phyloP scores from a whole-genome alignment of 176 grass and related monocot genomes.

The Phoenix dactylifera region DNA sequence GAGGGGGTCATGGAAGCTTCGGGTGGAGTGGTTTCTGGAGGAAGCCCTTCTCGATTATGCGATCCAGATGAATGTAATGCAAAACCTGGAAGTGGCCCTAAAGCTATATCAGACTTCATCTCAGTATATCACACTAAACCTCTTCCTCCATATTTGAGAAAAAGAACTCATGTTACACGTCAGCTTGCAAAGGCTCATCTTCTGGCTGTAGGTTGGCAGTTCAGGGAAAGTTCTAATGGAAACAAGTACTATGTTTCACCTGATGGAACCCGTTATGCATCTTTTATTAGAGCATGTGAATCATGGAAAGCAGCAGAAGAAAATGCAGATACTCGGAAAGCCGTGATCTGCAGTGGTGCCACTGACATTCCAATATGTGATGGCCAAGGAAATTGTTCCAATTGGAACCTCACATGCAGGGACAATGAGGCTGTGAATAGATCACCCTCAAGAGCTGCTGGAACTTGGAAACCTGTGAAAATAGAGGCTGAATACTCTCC shows the following conservation, averaged over 20 bases:
- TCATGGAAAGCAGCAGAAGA: constrained; percentile 8
- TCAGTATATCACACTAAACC: constrained; percentile 16
- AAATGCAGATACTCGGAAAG: background rate
- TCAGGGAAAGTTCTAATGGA: constrained; percentile 23
- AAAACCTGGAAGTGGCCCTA: background rate
- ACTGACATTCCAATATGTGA: too few relatives aligned
- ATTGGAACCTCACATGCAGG: too few relatives aligned
- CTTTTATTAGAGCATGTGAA: constrained; percentile 51
- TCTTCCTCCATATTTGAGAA: background rate
- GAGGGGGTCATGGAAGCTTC: constrained; percentile 1
- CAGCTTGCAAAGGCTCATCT: constrained; percentile 37
- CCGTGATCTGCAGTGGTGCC: too few relatives aligned
- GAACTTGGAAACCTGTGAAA: constrained; percentile 28
- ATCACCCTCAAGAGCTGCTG: background rate
- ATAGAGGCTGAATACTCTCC: constrained; percentile 37
- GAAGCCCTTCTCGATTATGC: constrained; percentile 12
- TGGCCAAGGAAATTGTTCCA: too few relatives aligned
- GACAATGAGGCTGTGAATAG: too few relatives aligned
- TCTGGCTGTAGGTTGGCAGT: constrained; percentile 42
- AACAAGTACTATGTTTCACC: constrained; percentile 47
- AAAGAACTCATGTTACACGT: constrained; percentile 20
- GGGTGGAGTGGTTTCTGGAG: constrained; percentile 2
- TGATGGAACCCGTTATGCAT: constrained; percentile 34
- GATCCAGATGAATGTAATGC: constrained; percentile 20
- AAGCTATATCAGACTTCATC: constrained; percentile 42